Percentiles rank a stretch among this genome's conserved stretches.
Conservation (phyloP, 2,329 filamentous ascomycete genomes). For the Myrmaecium sp. region DNA sequence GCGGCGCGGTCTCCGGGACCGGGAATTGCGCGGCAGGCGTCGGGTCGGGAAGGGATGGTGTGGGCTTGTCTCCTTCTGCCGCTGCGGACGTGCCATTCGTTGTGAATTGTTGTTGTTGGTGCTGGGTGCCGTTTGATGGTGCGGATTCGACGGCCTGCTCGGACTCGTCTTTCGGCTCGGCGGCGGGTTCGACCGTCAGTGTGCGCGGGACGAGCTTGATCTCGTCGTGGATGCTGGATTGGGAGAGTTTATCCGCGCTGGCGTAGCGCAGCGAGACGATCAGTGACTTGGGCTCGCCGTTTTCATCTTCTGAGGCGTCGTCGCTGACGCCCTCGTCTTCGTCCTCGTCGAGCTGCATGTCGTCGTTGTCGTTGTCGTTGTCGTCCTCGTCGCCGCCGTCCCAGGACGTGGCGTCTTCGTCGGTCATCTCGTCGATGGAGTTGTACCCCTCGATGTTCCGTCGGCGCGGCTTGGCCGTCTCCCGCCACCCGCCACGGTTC, state of each 20-base stretch:
- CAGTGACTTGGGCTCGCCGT: slow-evolving; percentile 35
- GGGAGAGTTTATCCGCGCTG: not conserved
- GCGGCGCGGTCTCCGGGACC: too few relatives aligned
- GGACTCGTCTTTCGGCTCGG: too few relatives aligned
- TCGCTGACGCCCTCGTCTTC: slow-evolving; percentile 30
- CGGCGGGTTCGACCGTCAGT: too few relatives aligned
- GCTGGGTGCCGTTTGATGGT: too few relatives aligned
- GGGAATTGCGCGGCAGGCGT: too few relatives aligned
- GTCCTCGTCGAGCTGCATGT: slow-evolving; percentile 39
- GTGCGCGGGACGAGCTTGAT: too few relatives aligned
- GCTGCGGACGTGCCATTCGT: too few relatives aligned
- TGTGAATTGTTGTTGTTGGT: too few relatives aligned
- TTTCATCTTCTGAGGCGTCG: slow-evolving; percentile 25
- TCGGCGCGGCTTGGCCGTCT: slow-evolving; percentile 30
- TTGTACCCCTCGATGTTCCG: slow-evolving; percentile 37
- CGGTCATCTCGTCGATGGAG: slow-evolving; percentile 45
- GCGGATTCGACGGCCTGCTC: too few relatives aligned
- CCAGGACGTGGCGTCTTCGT: slow-evolving; percentile 48
- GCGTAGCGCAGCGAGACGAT: slow-evolving; percentile 49
- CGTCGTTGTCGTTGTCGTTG: slow-evolving; percentile 49
- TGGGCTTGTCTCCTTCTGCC: too few relatives aligned
- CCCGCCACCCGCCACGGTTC: slow-evolving; percentile 10
- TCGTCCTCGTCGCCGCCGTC: slow-evolving; percentile 63
- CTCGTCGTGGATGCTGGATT: too few relatives aligned
- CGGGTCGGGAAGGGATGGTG: too few relatives aligned